Percentiles rank a stretch among this genome's conserved stretches.
phyloP scores from a whole-genome alignment of 2,329 filamentous ascomycete genomes.

The Aspergillus japonicus region DNA sequence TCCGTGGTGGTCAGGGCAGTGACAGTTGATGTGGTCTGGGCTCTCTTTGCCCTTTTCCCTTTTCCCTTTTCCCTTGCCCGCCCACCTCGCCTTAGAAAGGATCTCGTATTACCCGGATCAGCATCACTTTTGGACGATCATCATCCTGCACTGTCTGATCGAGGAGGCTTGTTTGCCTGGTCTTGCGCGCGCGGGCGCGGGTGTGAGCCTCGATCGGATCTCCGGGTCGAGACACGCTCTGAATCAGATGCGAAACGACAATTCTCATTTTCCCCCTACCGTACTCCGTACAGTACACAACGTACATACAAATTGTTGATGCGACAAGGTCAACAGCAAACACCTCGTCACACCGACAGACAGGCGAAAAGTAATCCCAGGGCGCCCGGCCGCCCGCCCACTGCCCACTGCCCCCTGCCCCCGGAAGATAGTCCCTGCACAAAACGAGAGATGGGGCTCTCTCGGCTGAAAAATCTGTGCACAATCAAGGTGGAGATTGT shows the following conservation, averaged over 20 bases:
- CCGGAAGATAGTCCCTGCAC: conserved; percentile 17
- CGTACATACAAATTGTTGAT: neutral
- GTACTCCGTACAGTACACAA: too few relatives aligned
- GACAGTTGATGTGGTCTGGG: neutral
- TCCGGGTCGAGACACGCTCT: neutral
- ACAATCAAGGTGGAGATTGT: neutral
- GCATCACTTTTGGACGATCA: conserved; percentile 4
- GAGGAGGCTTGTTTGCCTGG: conserved; percentile 1
- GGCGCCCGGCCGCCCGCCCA: neutral
- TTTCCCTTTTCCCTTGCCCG: neutral
- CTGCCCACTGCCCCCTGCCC: too few relatives aligned
- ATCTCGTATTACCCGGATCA: conserved; percentile 10
- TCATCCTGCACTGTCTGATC: neutral
- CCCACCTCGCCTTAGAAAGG: neutral
- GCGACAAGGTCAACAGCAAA: neutral
- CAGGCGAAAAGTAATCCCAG: neutral
- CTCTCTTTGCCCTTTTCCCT: neutral
- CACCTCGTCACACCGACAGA: neutral
- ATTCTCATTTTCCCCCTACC: neutral
- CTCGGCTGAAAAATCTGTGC: conserved; percentile 4
- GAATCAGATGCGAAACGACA: neutral
- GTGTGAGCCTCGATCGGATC: neutral
- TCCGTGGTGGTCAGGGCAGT: neutral
- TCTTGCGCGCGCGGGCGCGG: neutral
- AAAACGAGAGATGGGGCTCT: conserved; percentile 5